Percentiles rank a stretch among this genome's conserved stretches.
Conservation (phyloP, 2,329 filamentous ascomycete genomes). For the Cytospora paraplurivora region DNA sequence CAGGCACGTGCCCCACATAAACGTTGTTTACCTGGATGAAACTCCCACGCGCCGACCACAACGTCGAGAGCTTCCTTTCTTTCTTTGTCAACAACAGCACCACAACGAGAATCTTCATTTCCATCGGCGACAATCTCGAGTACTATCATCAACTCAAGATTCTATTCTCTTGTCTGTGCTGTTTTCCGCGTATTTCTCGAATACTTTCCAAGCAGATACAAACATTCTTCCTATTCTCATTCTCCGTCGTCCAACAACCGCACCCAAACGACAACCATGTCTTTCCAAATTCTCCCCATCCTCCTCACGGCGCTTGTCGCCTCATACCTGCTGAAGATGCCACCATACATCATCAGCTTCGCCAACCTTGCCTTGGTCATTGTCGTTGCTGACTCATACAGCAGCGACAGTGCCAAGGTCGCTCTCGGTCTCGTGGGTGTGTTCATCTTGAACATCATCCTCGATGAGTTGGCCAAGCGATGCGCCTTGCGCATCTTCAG, state of each 20-base stretch:
- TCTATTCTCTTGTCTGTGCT: neutral
- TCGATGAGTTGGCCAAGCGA: neutral
- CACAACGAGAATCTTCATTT: constrained; percentile 4
- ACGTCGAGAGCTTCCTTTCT: constrained; percentile 6
- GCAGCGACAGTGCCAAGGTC: neutral
- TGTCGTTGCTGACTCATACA: neutral
- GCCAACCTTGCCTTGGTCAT: neutral
- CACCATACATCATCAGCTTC: neutral
- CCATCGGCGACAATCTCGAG: neutral
- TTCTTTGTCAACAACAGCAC: constrained; percentile 5
- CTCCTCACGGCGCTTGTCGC: neutral
- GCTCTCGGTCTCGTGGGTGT: neutral
- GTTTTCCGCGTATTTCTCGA: neutral
- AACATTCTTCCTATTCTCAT: neutral
- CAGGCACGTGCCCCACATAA: too few species aligned
- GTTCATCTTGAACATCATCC: neutral
- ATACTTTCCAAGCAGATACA: neutral
- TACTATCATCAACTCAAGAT: constrained; percentile 1
- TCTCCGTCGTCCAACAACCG: neutral
- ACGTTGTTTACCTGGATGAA: neutral
- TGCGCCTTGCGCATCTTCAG: neutral
- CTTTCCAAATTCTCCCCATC: neutral
- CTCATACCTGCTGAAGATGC: constrained; percentile 11
- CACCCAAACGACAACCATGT: constrained; percentile 6
- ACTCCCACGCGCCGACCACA: neutral